Evolutionary conservation across 2,329 filamentous ascomycete species (phyloP), one percentile per base, ranked within the genome.

Genomic region (Claviceps africana): DNA sequence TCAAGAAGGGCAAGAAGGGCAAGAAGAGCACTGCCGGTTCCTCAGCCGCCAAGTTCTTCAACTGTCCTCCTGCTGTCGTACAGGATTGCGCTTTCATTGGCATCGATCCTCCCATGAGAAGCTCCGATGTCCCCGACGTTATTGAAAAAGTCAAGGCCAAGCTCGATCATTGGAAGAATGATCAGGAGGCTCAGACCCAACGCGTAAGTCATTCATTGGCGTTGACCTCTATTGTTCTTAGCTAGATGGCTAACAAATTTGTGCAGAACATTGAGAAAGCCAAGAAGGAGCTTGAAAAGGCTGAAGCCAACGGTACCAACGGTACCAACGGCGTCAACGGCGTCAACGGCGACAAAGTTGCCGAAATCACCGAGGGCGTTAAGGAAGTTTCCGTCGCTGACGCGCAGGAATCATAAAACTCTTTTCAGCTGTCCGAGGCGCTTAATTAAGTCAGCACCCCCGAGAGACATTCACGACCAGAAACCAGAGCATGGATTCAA

Each of bases 81-180:
- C 89, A 96, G 70, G 87, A 95, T 69, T 86, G 95, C 59, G 75
- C 81, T 59, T 85, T 86, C 69, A 78, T 97, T 65, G 84, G 84
- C 61, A 81, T 97, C 59, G 85, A 95, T 54, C 86, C 91, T 50
- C 93, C 93, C 33, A 88, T 91, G 78, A 86, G 82, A 69, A 81
- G 88, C 63, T 77, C 82, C 52, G 91, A 95, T 62, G 83, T 97
- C 15, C 82, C 90, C 28, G 74, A 75, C 55, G 81, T 86, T 15
- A 73, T 88, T 47, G 89, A 96, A 75, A 91, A 95, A 76, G 80
- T 97, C 62, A 89, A 91, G 72, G 86, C 82, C 64, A 97, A 97
- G 80, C 77, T 97, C 50, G 82, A 82, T 31, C 77, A 85, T 70
- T 98, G 91, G 89, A 95, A 95, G 77, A 75, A 79, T 50, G 86